These are phyloP conservation scores for Beauveria sp. DNA, from an alignment of 2,329 filamentous ascomycete species.

Conservation along the genomic window DNA sequence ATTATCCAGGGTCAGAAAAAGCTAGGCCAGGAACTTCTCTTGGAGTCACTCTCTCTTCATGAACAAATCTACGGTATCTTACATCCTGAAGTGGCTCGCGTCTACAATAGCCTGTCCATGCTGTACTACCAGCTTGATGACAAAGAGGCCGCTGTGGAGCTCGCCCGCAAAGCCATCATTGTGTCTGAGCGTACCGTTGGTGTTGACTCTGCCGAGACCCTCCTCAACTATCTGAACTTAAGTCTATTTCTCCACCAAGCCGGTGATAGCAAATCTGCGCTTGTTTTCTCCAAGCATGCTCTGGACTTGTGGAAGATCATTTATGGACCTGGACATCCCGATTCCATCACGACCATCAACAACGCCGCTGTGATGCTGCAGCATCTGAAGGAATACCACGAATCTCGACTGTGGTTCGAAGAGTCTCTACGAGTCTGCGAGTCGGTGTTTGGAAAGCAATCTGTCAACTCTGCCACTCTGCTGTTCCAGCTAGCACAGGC, in stretches of 20 bases:
- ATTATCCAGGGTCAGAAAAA: constrained; percentile 92
- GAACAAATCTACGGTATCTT: constrained; percentile 98
- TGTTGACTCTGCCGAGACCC: constrained; percentile 86
- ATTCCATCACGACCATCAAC: constrained; percentile 97
- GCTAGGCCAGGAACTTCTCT: constrained; percentile 85
- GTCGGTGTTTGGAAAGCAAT: constrained; percentile 78
- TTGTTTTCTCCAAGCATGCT: constrained; percentile 85
- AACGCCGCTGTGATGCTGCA: constrained; percentile 99
- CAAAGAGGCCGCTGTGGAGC: constrained; percentile 89
- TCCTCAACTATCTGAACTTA: constrained; percentile 92
- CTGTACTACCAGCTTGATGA: constrained; percentile 97
- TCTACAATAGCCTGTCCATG: constrained; percentile 92
- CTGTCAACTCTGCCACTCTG: constrained; percentile 87
- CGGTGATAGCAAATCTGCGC: constrained; percentile 81
- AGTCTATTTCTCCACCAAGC: constrained; percentile 88
- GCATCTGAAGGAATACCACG: constrained; percentile 86
- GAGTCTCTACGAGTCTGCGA: constrained; percentile 85
- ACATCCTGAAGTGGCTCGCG: constrained; percentile 89
- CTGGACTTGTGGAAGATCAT: constrained; percentile 95
- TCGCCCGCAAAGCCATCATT: constrained; percentile 93
- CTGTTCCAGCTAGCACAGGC: constrained; percentile 96
- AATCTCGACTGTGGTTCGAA: constrained; percentile 95
- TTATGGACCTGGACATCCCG: constrained; percentile 86
- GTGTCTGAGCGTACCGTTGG: constrained; percentile 92
- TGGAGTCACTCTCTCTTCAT: constrained; percentile 93